Percentiles rank a stretch among this genome's conserved stretches.
phyloP scores from a whole-genome alignment of 2,329 filamentous ascomycete genomes.

The Ceratocystiopsis minuta region DNA sequence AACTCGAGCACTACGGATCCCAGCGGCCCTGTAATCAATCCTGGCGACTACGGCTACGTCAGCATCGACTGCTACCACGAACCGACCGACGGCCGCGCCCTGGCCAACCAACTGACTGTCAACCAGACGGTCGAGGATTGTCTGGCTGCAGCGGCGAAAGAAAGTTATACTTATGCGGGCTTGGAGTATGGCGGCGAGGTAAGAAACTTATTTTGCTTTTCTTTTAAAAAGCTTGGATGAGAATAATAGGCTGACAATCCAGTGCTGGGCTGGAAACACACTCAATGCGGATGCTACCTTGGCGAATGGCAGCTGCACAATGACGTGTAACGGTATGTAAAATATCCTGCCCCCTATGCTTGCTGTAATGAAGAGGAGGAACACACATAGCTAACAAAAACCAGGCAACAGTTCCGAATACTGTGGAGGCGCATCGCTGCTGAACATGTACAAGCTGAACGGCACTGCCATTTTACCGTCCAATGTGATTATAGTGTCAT shows the following conservation, averaged over 20 bases:
- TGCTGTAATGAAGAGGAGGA: too few species aligned
- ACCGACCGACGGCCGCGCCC: conserved; percentile 9
- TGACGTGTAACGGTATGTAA: conserved; percentile 10
- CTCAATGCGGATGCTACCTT: conserved; percentile 4
- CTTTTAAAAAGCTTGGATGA: too few species aligned
- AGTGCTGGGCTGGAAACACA: conserved; percentile 7
- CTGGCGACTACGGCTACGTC: conserved; percentile 14
- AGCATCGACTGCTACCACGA: conserved; percentile 20
- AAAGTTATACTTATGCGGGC: conserved; percentile 12
- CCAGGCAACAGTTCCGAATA: conserved; percentile 7
- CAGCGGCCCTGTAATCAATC: conserved; percentile 17
- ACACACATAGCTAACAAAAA: too few species aligned
- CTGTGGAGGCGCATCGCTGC: conserved; percentile 8
- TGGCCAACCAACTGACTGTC: conserved; percentile 6
- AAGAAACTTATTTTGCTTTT: too few species aligned
- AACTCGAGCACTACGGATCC: conserved; percentile 6
- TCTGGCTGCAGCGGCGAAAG: conserved; percentile 9
- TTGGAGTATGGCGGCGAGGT: conserved; percentile 15
- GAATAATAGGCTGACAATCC: too few species aligned
- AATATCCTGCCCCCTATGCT: too few species aligned
- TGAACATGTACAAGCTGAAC: conserved; percentile 9
- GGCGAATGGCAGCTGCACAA: conserved; percentile 13
- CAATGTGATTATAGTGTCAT: neutral
- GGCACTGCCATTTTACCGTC: conserved; percentile 1
- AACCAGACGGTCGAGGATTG: conserved; percentile 12